Evolutionary conservation across 257 asterid species (phyloP).

Genomic region (Solanum lignicaule): DNA sequence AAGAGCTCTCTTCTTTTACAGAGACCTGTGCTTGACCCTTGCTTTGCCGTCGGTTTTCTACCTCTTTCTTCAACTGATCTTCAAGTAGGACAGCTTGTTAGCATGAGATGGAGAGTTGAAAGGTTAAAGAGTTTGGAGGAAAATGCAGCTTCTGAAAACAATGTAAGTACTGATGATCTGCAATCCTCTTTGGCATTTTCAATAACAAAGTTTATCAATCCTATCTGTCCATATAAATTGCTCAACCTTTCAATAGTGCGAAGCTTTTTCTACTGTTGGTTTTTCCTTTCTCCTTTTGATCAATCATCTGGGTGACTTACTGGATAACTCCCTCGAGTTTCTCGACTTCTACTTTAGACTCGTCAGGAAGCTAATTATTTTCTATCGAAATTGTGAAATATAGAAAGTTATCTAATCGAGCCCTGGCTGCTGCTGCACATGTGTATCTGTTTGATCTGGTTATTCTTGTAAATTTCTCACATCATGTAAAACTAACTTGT

Average conservation of each 20-base stretch:
- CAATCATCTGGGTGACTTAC: neutral
- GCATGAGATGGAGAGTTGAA: slow-evolving; percentile 95
- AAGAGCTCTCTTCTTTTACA: slow-evolving; percentile 67
- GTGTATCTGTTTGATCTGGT: neutral
- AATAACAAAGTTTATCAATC: neutral
- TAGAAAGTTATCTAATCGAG: neutral
- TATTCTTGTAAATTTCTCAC: neutral
- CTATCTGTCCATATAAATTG: neutral
- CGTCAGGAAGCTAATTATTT: neutral
- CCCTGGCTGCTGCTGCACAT: neutral
- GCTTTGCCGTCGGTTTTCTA: slow-evolving; percentile 93
- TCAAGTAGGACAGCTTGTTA: slow-evolving; percentile 90
- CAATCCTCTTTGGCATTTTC: neutral
- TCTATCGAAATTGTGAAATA: neutral
- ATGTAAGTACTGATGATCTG: slow-evolving; percentile 30
- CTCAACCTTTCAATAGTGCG: neutral
- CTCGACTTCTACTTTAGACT: neutral
- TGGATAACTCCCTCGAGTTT: neutral
- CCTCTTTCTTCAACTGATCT: slow-evolving; percentile 85
- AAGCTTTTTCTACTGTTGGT: neutral
- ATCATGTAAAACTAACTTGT: neutral
- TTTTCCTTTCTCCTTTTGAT: neutral
- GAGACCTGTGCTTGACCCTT: slow-evolving; percentile 90
- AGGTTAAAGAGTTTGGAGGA: slow-evolving; percentile 54
- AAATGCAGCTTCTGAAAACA: slow-evolving; percentile 28